phyloP scores from a whole-genome alignment of 2,329 filamentous ascomycete species.

The Trichoderma guizhouense region DNA sequence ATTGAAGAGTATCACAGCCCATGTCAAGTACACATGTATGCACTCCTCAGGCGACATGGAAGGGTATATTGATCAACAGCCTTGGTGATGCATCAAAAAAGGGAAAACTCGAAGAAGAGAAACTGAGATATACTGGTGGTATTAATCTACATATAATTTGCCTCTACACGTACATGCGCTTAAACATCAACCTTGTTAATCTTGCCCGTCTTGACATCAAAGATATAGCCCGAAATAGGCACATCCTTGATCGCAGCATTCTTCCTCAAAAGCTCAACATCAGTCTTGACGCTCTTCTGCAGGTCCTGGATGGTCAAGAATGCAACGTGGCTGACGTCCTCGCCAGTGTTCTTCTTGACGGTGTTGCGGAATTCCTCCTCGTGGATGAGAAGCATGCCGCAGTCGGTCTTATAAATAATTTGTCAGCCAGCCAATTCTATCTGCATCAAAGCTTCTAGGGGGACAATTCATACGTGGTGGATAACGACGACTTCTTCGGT shows the following conservation, averaged over 20 bases:
- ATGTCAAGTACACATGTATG: neutral
- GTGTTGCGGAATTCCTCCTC: slow-evolving; percentile 54
- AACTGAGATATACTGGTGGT: neutral
- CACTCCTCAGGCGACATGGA: neutral
- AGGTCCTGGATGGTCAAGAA: slow-evolving; percentile 66
- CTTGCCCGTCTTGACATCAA: slow-evolving; percentile 72
- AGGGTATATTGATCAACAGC: neutral
- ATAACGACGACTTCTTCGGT: slow-evolving; percentile 72
- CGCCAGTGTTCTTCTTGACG: slow-evolving; percentile 58
- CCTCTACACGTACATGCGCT: neutral
- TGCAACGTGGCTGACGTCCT: slow-evolving; percentile 49
- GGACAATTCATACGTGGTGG: slow-evolving; percentile 51
- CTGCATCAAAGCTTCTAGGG: neutral
- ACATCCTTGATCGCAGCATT: slow-evolving; percentile 60
- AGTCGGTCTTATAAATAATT: slow-evolving; percentile 33
- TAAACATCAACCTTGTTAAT: slow-evolving; percentile 29
- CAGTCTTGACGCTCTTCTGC: slow-evolving; percentile 61
- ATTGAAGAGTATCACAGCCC: neutral
- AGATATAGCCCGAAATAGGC: slow-evolving; percentile 68
- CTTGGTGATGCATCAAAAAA: neutral
- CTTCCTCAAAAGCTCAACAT: slow-evolving; percentile 61
- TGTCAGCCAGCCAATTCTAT: neutral
- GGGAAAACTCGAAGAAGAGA: neutral
- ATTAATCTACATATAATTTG: neutral
- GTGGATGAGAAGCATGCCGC: slow-evolving; percentile 64